Evolutionary conservation across 257 asterid genomes (phyloP), one percentile per base, ranked within the genome.

Genomic region (Haberlea rhodopensis): DNA sequence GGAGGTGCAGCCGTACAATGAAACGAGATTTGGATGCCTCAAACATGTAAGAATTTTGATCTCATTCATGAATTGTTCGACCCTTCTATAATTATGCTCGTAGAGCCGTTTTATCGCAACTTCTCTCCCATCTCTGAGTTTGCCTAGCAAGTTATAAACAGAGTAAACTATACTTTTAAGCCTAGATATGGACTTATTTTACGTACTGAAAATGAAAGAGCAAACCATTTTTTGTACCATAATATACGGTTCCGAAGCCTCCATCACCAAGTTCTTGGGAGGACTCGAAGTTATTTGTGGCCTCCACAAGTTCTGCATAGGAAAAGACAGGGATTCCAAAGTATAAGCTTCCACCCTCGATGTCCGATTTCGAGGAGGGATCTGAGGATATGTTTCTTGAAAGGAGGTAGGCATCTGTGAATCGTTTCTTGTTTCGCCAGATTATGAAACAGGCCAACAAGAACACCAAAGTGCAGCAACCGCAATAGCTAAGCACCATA

Each of bases 61-160:
- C 67, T 89, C 96, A 48, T 86, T 89, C 78, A 71, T 71, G 79
- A 86, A 89, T 48, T 89, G 96, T 61, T 85, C 89, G 40, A 89
- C 79, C 55, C 94, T 73, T 71, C 75, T 79, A 74, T 66, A 84
- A 81, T 84, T 89, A 68, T 89, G 83, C 78, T 86, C 95, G 20
- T 82, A 89, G 1, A 89, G 77, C 1, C 95, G 83, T 82, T 89
- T 89, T 66, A 89, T 84, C 9, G 96, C 96, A 6, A 89, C 95
- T 73, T 89, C 95, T 78, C 96, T 77, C 53, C 95, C 96, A 54
- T 89, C 95, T 19, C 8, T 74, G 27, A 86, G 89, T 67, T 79
- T 84, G 63, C 96, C 96, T 89, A 67, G 57, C 53, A 56, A 60
- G 23, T 37, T 6, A 51, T 31, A 13, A 73, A 25, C 21, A 51